Conservation (phyloP, 192 early-diverging fungal genomes). For the Polychytrium aggregatum region DNA sequence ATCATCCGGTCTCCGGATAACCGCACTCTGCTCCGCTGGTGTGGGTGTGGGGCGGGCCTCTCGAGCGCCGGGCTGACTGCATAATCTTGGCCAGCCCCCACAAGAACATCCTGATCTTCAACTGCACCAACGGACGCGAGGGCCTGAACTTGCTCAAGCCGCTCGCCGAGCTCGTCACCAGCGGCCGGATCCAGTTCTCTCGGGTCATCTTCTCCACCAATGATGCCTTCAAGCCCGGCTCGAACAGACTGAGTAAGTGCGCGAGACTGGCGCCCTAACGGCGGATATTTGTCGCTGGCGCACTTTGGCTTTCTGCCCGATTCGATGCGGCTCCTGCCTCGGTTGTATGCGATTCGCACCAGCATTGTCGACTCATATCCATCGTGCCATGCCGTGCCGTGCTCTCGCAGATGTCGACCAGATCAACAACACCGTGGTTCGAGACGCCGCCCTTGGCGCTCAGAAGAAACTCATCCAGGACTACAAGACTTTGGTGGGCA, state of each 20-base stretch:
- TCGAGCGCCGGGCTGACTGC: not conserved
- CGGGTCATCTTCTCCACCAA: conserved; percentile 76
- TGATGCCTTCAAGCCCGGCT: conserved; percentile 17
- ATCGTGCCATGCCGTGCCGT: not conserved
- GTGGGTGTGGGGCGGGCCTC: not conserved
- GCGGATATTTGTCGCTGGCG: not conserved
- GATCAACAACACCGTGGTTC: conserved; percentile 54
- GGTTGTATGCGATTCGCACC: conserved; percentile 15
- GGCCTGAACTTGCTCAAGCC: conserved; percentile 53
- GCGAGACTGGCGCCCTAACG: not conserved
- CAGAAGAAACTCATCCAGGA: conserved; percentile 49
- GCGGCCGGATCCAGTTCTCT: conserved; percentile 33
- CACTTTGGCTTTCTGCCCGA: not conserved
- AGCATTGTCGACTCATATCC: not conserved
- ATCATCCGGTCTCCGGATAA: not conserved
- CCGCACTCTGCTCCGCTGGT: not conserved
- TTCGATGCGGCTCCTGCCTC: not conserved
- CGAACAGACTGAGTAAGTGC: conserved; percentile 4
- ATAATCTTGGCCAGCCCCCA: conserved; percentile 1
- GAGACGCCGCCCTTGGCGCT: conserved; percentile 42
- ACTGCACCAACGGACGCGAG: conserved; percentile 68
- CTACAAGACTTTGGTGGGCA: conserved; percentile 37
- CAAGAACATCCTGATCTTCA: conserved; percentile 69
- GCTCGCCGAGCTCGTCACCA: conserved; percentile 30
- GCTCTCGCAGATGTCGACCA: conserved; percentile 34